phyloP scores from a whole-genome alignment of 495 filamentous ascomycete genomes.

The Cercophora scortea region DNA sequence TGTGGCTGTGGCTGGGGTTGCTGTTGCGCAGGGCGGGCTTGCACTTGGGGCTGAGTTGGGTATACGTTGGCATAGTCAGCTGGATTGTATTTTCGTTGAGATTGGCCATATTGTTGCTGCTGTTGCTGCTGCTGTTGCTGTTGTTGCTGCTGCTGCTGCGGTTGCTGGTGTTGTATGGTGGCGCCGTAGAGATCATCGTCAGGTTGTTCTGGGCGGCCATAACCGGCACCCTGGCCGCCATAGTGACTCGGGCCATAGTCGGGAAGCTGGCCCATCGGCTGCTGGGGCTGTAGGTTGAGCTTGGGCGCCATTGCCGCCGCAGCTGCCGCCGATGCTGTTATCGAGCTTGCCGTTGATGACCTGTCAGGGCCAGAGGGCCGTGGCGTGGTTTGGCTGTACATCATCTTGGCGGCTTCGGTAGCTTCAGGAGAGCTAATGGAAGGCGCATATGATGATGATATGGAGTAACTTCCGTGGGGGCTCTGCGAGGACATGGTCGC shows the following conservation, averaged over 20 bases:
- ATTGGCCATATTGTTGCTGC: neutral
- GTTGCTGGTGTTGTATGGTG: constrained; percentile 39
- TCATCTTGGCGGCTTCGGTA: constrained; percentile 42
- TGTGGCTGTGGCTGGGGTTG: constrained; percentile 22
- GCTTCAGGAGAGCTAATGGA: constrained; percentile 36
- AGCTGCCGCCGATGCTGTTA: constrained; percentile 38
- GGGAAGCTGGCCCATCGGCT: constrained; percentile 17
- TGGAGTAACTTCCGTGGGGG: constrained; percentile 16
- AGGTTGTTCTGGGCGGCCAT: constrained; percentile 19
- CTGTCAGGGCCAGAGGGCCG: constrained; percentile 32
- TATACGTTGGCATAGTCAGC: constrained; percentile 55
- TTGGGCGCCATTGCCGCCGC: constrained; percentile 35
- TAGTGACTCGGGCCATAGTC: constrained; percentile 32
- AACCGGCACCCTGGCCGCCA: constrained; percentile 33
- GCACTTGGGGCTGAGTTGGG: constrained; percentile 32
- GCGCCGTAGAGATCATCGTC: constrained; percentile 40
- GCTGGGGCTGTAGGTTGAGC: constrained; percentile 18
- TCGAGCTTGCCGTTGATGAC: constrained; percentile 26
- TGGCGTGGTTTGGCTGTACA: constrained; percentile 44
- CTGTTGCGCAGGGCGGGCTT: constrained; percentile 22
- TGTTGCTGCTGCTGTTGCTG: constrained; percentile 30
- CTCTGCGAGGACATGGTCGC: constrained; percentile 22
- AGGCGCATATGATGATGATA: constrained; percentile 19
- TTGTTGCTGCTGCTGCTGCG: constrained; percentile 28
- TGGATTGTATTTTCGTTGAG: constrained; percentile 63